Evolutionary conservation across 495 filamentous ascomycete genomes (phyloP), one percentile per base, ranked within the genome.

Genomic region (Apiosordaria backusii): DNA sequence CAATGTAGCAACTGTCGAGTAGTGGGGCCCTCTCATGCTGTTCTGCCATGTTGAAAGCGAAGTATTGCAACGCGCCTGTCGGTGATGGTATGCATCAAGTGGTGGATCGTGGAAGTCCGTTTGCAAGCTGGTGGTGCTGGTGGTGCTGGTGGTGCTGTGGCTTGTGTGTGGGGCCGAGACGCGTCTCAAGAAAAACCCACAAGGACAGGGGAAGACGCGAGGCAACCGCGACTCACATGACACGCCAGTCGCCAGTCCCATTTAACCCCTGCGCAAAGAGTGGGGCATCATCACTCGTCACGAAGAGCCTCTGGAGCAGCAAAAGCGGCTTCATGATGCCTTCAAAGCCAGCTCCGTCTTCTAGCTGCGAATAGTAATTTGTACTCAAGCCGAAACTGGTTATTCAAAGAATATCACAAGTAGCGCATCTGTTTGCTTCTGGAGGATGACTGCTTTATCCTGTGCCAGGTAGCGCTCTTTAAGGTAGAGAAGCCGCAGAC

Each of bases 1-100:
- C 72, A 61, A 86, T 78, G 7, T 58, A 40, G 69, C 82, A 83
- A 24, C 68, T 63, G 58, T 71, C 77, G 72, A 79, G 79, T 52
- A 79, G 64, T 63, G 27, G 68, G 68, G 50, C 66, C 61, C 67
- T 68, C 13, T 68, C 29, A 22, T 35, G 66, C 29, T 24, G 22
- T 62, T 67, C 77, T n/a, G 77, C 77, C 83, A 84, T 85, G 23
- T 62, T 75, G 68, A 50, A 9, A 57, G 55, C 65, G 55, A n/a
- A 15, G 16, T 15, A 55, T 10, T 35, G 60, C 65, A 61, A 75
- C 71, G 73, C 70, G 71, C 45, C 25, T 3, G 35, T 50, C 13
- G 24, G 62, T 24, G 53, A 59, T 35, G 23, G 22, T 52, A 4
- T 23, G 26, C 58, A 26, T 40, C 26, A 35, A 27, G 26, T 26